A percentile compares a stretch with the other conserved stretches of the same genome.
Conservation (phyloP, 1,139 yeast species). For the Protomyces arabidopsidicola region DNA sequence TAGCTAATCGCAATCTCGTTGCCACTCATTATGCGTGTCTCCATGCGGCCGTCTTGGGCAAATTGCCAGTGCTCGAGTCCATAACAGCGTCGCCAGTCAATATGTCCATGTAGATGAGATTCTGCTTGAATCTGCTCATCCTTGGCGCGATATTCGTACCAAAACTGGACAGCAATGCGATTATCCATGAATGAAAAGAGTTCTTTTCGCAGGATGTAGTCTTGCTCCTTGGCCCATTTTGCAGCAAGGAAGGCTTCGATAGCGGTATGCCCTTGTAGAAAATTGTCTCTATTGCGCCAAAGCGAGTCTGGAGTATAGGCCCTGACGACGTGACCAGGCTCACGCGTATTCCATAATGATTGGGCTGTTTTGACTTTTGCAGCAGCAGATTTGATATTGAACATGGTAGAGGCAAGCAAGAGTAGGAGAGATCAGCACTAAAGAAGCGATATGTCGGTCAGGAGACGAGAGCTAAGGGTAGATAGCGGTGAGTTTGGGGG, state of each 20-base stretch:
- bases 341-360: conserved; percentile 32
- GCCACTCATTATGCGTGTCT: conserved; percentile 32
- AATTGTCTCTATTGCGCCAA: conserved; percentile 33
- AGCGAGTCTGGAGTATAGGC: conserved; percentile 31
- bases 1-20: conserved; percentile 30
- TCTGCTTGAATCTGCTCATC: background rate
- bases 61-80: conserved; percentile 34
- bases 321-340: conserved; percentile 8
- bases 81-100: conserved; percentile 32
- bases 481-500: too few relatives aligned
- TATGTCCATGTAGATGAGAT: background rate
- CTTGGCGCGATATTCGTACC: conserved; percentile 30
- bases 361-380: conserved; percentile 33
- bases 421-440: too few relatives aligned
- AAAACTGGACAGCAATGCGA: conserved; percentile 33
- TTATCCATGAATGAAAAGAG: conserved; percentile 31
- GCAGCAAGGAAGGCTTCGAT: conserved; percentile 30
- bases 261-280: conserved; percentile 29
- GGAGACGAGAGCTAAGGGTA: too few relatives aligned
- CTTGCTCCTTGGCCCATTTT: conserved; percentile 31
- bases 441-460: too few relatives aligned
- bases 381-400: conserved; percentile 28
- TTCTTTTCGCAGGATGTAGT: conserved; percentile 32
- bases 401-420: background rate
- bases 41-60: conserved; percentile 32